phyloP scores from a whole-genome alignment of 352 stramenopile genomes.

The Globisporangium heterothallicum region DNA sequence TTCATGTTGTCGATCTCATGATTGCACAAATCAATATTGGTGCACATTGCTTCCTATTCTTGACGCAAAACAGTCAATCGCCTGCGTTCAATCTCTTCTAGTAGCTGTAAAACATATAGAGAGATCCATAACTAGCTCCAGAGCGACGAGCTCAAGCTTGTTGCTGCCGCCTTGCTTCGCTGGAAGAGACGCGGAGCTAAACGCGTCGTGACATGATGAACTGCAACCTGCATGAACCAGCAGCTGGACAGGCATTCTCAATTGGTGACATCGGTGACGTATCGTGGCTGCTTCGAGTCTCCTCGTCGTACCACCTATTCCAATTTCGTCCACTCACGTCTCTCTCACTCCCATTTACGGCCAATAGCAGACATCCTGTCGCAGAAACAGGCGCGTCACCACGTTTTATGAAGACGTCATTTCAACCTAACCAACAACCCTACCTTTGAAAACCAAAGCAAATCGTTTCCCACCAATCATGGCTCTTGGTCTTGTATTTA shows the following conservation, averaged over 20 bases:
- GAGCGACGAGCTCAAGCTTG: too few species aligned
- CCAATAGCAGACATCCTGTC: neutral
- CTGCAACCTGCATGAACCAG: neutral
- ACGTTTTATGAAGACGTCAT: slow-evolving; percentile 1
- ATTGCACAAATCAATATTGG: too few species aligned
- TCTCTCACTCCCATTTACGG: neutral
- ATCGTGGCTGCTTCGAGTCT: slow-evolving; percentile 7
- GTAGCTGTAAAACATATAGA: too few species aligned
- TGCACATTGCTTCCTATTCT: neutral
- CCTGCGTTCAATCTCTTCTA: too few species aligned
- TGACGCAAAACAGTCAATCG: neutral
- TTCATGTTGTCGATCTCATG: too few species aligned
- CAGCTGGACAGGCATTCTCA: slow-evolving; percentile 1
- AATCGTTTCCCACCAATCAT: slow-evolving; percentile 1
- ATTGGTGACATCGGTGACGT: slow-evolving; percentile 10
- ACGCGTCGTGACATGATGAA: neutral
- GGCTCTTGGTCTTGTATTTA: neutral
- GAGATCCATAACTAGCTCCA: too few species aligned
- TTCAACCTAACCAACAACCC: neutral
- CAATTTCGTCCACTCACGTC: neutral
- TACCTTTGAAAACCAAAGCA: too few species aligned
- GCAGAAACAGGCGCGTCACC: slow-evolving; percentile 9
- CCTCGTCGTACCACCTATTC: neutral
- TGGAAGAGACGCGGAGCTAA: neutral
- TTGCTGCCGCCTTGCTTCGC: too few species aligned